These are phyloP conservation scores for Aotearoamyces nothofagi DNA, from an alignment of 2,329 filamentous ascomycete genomes.

Conservation along the genomic window DNA sequence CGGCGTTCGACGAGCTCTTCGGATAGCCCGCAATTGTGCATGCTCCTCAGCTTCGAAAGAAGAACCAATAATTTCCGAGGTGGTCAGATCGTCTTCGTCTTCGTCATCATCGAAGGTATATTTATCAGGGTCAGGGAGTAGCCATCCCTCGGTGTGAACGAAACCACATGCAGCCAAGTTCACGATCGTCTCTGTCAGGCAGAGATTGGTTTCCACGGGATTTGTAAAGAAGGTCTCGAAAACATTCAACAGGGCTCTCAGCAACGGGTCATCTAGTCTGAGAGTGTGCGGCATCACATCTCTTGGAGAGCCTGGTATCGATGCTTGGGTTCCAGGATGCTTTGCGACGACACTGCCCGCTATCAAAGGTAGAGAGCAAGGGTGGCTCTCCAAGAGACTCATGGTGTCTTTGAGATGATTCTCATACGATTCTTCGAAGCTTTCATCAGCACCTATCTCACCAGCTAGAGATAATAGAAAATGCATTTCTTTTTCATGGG, in stretches of 20 bases:
- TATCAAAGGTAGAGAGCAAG: constrained; percentile 56
- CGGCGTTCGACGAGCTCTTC: constrained; percentile 36
- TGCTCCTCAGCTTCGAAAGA: constrained; percentile 25
- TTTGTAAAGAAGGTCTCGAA: constrained; percentile 78
- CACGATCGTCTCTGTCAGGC: constrained; percentile 69
- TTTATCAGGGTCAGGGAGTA: constrained; percentile 56
- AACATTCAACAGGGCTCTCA: constrained; percentile 52
- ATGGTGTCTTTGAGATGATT: constrained; percentile 57
- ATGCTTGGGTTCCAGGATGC: constrained; percentile 36
- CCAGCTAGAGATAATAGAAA: constrained; percentile 53
- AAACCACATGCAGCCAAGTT: constrained; percentile 74
- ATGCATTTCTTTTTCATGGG: constrained; percentile 61
- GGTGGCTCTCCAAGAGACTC: constrained; percentile 53
- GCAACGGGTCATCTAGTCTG: constrained; percentile 43
- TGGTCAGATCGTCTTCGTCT: constrained; percentile 22
- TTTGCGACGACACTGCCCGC: constrained; percentile 41
- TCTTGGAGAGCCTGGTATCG: constrained; percentile 42
- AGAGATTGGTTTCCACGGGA: constrained; percentile 79
- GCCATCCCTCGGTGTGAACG: constrained; percentile 80
- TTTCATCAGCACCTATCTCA: constrained; percentile 51
- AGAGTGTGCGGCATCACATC: constrained; percentile 47
- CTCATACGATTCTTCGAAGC: constrained; percentile 60
- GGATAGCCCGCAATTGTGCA: constrained; percentile 30
- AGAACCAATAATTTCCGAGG: neutral
- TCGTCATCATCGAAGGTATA: constrained; percentile 38